Evolutionary conservation across 1,139 yeast genomes (phyloP), one percentile per base, ranked within the genome.

Genomic region (Taphrina pruni): DNA sequence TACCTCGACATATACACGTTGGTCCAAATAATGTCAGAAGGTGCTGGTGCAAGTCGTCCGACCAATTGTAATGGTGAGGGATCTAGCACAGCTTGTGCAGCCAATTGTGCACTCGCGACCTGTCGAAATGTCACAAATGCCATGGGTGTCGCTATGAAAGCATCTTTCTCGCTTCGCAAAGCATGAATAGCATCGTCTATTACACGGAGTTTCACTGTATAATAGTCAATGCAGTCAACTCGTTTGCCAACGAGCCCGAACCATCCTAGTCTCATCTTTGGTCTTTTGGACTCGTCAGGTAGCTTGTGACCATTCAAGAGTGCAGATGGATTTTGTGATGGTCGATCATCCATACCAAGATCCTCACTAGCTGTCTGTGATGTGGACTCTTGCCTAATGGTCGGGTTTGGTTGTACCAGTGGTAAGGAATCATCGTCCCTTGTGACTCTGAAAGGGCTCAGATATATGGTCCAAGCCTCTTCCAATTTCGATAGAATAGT

Each of bases 61-160:
- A 89, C 87, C 58, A 90, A 80, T 69, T 88, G 88, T 75, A 87
- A 85, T 0, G 90, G 88, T 69, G 87, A 84, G 0, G 97, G 96
- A 72, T 91, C 95, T 65, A 90, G 80, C 0, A 90, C 89, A 0
- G 96, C 90, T 76, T 91, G 97, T 0, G 97, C 95, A 8, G 91
- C 87, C 88, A 90, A 86, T 76, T 90, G 97, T 0, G 97, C 96
- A 74, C 88, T 87, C 0, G 95, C 90, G 9, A 90, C 96, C 1
- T 90, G 84, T 72, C 87, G 88, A 94, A 90, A 88, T 0, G 96
- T 90, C 32, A 90, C 85, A 77, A 90, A 90, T 0, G 97, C 96
- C 12, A 82, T 80, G 20, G 82, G 81, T 7, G 82, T 80, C 17
- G 84, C 78, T 43, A 73, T 72, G 43, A 79, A 83, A 55, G 81